Evolutionary conservation across 108 stramenopile genomes (phyloP).

Genomic region (Nitzschia sp.): DNA sequence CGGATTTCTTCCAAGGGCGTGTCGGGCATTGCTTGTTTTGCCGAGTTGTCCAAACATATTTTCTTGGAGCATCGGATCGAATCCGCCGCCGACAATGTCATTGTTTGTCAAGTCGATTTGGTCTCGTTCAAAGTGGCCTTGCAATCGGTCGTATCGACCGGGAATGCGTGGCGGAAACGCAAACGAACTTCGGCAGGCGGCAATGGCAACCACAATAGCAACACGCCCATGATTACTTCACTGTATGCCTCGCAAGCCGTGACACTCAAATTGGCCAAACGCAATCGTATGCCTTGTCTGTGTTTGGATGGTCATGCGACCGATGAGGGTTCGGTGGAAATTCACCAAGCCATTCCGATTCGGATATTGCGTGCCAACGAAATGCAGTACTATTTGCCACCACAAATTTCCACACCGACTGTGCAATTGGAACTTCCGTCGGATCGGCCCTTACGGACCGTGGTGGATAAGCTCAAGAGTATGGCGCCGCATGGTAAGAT

Average conservation of each 20-base stretch:
- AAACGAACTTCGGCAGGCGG: conserved; percentile 11
- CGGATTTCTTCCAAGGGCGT: conserved; percentile 56
- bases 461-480: conserved; percentile 70
- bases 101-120: conserved; percentile 82
- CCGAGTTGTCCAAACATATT: conserved; percentile 63
- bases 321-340: conserved; percentile 61
- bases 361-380: conserved; percentile 68
- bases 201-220: conserved; percentile 2
- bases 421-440: conserved; percentile 76
- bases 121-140: conserved; percentile 71
- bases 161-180: conserved; percentile 16
- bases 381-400: conserved; percentile 81
- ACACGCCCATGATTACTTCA: neutral
- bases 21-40: conserved; percentile 78
- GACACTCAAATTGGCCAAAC: conserved; percentile 83
- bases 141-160: conserved; percentile 52
- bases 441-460: conserved; percentile 62
- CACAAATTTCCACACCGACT: conserved; percentile 60
- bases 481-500: conserved; percentile 51
- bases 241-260: conserved; percentile 26
- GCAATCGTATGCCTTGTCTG: conserved; percentile 72
- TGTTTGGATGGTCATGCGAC: conserved; percentile 64
- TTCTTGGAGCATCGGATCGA: conserved; percentile 85
- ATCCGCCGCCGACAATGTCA: conserved; percentile 75
- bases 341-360: conserved; percentile 86